Conservation (phyloP, 768 basidiomycete genomes). For the Clitopilus hobsonii region DNA sequence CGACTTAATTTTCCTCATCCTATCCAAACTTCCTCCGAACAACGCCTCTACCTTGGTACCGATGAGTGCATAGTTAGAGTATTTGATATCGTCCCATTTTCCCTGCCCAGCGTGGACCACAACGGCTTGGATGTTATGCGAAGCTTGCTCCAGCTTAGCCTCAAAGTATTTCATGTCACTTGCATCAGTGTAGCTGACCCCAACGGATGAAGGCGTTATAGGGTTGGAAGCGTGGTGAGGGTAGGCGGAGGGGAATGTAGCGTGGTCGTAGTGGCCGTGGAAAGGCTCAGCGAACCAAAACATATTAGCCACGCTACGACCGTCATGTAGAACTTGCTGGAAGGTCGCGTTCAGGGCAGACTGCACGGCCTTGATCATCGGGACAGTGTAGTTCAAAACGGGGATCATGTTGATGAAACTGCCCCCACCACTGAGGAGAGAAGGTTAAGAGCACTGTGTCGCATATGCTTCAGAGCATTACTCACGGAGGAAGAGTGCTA, state of each 20-base stretch:
- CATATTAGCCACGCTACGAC: not conserved
- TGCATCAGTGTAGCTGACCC: not conserved
- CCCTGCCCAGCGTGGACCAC: not conserved
- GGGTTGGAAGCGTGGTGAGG: not conserved
- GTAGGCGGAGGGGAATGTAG: not conserved
- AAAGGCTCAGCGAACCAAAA: not conserved
- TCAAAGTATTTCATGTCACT: not conserved
- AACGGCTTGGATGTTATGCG: not conserved
- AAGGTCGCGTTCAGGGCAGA: not conserved
- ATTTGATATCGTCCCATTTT: not conserved
- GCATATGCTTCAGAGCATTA: too few species aligned
- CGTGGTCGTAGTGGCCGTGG: not conserved
- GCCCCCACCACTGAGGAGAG: not conserved
- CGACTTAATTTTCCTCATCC: slow-evolving; percentile 26
- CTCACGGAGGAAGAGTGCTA: not conserved
- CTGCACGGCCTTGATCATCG: not conserved
- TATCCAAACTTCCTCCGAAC: slow-evolving; percentile 26
- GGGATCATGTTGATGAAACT: not conserved
- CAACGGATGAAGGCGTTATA: not conserved
- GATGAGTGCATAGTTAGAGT: not conserved
- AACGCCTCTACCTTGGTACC: not conserved
- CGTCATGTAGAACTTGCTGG: not conserved
- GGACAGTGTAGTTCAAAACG: not conserved
- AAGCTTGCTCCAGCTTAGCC: not conserved
- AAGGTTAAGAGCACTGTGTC: too few species aligned